These are phyloP conservation scores for Leersia perrieri DNA, from an alignment of 176 grass and related monocot genomes.

Conservation along the genomic window DNA sequence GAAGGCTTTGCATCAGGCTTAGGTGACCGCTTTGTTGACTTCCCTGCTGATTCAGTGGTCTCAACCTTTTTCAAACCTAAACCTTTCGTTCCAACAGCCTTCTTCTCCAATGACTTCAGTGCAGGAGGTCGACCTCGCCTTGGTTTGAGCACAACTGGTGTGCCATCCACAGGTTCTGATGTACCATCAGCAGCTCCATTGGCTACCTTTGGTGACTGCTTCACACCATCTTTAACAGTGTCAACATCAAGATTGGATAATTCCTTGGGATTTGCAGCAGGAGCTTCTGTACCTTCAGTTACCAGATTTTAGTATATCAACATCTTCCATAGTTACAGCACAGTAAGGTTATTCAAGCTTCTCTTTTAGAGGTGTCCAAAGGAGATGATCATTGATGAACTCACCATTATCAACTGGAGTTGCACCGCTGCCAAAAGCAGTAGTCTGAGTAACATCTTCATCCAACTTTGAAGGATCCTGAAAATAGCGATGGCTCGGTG, in stretches of 20 bases:
- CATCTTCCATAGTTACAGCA: conserved; percentile 36
- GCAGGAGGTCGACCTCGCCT: conserved; percentile 54
- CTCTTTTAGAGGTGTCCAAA: conserved; percentile 41
- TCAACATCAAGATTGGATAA: conserved; percentile 20
- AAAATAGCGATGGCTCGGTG: conserved; percentile 21
- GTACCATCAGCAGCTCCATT: conserved; percentile 47
- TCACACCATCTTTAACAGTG: neutral
- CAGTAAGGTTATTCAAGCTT: conserved; percentile 34
- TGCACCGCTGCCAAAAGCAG: conserved; percentile 34
- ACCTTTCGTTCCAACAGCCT: conserved; percentile 36
- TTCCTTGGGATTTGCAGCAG: conserved; percentile 16
- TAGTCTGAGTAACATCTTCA: conserved; percentile 39
- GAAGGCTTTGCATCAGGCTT: conserved; percentile 43
- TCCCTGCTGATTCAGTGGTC: conserved; percentile 49
- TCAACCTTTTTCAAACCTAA: conserved; percentile 42
- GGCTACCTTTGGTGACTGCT: conserved; percentile 13
- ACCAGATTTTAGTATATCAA: conserved; percentile 40
- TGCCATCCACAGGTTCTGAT: conserved; percentile 20
- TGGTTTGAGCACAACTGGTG: conserved; percentile 36
- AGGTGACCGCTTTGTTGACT: conserved; percentile 37
- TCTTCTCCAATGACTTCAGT: conserved; percentile 47
- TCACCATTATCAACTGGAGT: conserved; percentile 50
- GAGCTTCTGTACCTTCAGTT: conserved; percentile 34
- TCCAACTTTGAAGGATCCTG: conserved; percentile 57
- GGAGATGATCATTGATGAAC: conserved; percentile 42